phyloP scores from a whole-genome alignment of 305 asterid genomes.

The Solanum aculeatissimum region DNA sequence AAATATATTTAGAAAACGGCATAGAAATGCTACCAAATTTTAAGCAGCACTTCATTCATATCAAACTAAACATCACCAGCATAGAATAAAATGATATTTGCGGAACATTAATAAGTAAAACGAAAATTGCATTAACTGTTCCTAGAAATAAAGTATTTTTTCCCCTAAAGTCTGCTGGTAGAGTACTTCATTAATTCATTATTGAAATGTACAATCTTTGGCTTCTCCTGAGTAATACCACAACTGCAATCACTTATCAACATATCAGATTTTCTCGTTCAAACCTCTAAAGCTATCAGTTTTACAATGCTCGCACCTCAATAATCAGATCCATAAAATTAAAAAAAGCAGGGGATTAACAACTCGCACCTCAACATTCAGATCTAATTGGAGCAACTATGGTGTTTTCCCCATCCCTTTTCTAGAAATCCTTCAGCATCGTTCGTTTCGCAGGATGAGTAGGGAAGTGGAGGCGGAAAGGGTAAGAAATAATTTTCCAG shows the following conservation, averaged over 20 bases:
- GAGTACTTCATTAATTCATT: constrained; percentile 57
- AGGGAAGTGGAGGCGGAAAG: not conserved
- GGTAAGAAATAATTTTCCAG: not conserved
- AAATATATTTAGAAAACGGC: not conserved
- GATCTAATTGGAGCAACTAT: not conserved
- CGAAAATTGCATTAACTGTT: not conserved
- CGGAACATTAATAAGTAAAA: not conserved
- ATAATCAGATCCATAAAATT: not conserved
- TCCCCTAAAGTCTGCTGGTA: not conserved
- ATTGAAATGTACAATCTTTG: constrained; percentile 81
- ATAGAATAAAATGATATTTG: not conserved
- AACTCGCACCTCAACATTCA: not conserved
- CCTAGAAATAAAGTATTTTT: not conserved
- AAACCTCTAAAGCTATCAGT: not conserved
- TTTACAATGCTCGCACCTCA: not conserved
- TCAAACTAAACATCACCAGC: not conserved
- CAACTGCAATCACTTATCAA: constrained; percentile 36
- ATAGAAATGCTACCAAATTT: not conserved
- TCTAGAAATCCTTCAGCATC: not conserved
- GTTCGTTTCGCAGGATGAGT: not conserved
- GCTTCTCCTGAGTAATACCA: constrained; percentile 84
- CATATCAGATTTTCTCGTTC: not conserved
- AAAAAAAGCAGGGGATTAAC: not conserved
- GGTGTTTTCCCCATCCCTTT: not conserved
- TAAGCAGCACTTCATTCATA: not conserved